Evolutionary conservation across 2,329 filamentous ascomycete species (phyloP), one percentile per base, ranked within the genome.

Genomic region (Thelonectria blattea): DNA sequence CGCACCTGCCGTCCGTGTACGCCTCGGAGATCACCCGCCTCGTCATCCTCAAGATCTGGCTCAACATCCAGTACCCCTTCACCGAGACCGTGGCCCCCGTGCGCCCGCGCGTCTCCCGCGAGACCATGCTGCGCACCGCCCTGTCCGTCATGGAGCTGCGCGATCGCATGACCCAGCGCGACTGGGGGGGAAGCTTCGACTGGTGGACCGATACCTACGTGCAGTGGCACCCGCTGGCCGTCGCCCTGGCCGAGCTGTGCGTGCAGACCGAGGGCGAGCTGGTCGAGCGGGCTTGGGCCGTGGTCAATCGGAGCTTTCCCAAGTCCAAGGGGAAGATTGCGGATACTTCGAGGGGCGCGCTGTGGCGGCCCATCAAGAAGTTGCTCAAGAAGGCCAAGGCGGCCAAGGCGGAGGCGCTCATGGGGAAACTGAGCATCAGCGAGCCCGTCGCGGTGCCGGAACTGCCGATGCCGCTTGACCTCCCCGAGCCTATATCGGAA

Each of bases 291-390:
- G 82, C 83, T 1, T 86, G 84, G 84, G 65, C 58, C 15, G 73
- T 80, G 18, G 74, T 85, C 22, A 81, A 85, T 8, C 66, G 67
- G 18, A 76, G 78, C 5, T 82, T 82, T 66, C 75, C 76, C 2
- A 65, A 72, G 2, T 83, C 80, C 68, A 75, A 75, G 42, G 72
- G 75, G 14, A 71, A 73, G 53, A 79, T 85, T 51, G 83, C 83
- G 3, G 83, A 86, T 62, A 77, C 77, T 6, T 75, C 77, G 50
- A 75, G 76, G 24, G 84, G 83, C 1, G 78, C 79, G 54, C 75
- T 86, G 8, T 86, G 84, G 83, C 74, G 79, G 41, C 84, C 84
- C 2, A 79, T 86, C 27, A 80, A 79, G 66, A 85, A 84, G 68
- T 71, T 86, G 4, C 74, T 83, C 61, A 80, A 78, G 61, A 82